Percentiles rank a stretch among this genome's conserved stretches.
phyloP scores from a whole-genome alignment of 2,329 filamentous ascomycete species.

The Massarina eburnea region DNA sequence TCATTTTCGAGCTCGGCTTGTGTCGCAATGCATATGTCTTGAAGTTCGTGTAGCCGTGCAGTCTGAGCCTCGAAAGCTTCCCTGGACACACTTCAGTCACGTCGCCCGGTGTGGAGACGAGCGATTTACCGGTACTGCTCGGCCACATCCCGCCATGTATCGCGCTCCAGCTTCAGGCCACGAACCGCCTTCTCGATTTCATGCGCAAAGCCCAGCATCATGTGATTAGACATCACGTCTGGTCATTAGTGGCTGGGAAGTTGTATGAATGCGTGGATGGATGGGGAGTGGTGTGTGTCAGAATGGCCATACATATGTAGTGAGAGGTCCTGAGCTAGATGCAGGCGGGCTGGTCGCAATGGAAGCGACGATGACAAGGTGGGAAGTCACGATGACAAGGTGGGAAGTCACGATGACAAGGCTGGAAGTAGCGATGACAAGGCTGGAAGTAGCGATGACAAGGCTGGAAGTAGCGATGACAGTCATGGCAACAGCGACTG shows the following conservation, averaged over 20 bases:
- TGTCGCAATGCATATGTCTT: conserved; percentile 31
- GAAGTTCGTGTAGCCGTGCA: conserved; percentile 22
- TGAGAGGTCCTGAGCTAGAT: neutral
- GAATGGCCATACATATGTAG: too few species aligned
- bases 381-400: too few species aligned
- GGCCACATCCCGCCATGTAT: conserved; percentile 33
- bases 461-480: too few species aligned
- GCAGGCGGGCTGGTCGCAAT: neutral
- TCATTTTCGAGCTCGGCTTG: conserved; percentile 39
- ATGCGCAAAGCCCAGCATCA: conserved; percentile 6
- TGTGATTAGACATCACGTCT: neutral
- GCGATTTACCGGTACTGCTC: conserved; percentile 20
- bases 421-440: too few species aligned
- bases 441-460: conserved; percentile 3
- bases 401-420: neutral
- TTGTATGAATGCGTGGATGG: conserved; percentile 21
- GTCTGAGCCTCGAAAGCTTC: conserved; percentile 30
- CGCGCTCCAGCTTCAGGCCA: conserved; percentile 30
- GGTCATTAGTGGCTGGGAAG: conserved; percentile 4
- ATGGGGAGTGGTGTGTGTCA: conserved; percentile 10
- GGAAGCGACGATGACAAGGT: too few species aligned
- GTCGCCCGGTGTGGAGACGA: too few species aligned
- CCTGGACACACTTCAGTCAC: neutral
- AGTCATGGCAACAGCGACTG: conserved; percentile 30
- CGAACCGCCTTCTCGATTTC: conserved; percentile 19